phyloP scores from a whole-genome alignment of 73 alveolate genomes.

The Uronychia binucleata region DNA sequence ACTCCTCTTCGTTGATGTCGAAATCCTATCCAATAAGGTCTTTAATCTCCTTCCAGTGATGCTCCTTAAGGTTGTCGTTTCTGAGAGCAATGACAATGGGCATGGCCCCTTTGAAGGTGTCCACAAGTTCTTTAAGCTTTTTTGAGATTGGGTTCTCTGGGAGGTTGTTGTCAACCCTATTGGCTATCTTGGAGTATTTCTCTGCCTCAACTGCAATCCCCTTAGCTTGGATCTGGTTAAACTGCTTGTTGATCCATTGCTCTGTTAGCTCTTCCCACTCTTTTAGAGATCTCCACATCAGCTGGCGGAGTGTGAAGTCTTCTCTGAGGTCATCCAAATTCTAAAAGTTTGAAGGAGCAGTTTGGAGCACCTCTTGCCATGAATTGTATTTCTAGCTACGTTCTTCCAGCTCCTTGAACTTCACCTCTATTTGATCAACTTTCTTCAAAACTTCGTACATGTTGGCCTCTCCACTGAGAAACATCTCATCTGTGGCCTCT shows the following conservation, averaged over 20 bases:
- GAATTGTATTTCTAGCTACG: constrained; percentile 33
- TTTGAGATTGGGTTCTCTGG: constrained; percentile 71
- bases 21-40: constrained; percentile 75
- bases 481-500: constrained; percentile 38
- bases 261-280: constrained; percentile 67
- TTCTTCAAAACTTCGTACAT: constrained; percentile 38
- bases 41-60: constrained; percentile 82
- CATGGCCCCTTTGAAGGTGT: constrained; percentile 83
- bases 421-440: constrained; percentile 40
- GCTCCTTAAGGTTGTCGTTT: constrained; percentile 57
- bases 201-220: constrained; percentile 79
- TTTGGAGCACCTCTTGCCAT: constrained; percentile 72
- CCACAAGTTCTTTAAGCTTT: constrained; percentile 70
- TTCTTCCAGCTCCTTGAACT: constrained; percentile 44
- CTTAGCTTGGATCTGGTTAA: constrained; percentile 76
- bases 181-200: constrained; percentile 66
- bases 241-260: constrained; percentile 72
- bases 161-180: constrained; percentile 80
- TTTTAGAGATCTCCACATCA: constrained; percentile 80
- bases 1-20: constrained; percentile 69
- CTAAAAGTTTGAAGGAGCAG: constrained; percentile 59
- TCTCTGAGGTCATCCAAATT: constrained; percentile 76
- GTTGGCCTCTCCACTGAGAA: constrained; percentile 61
- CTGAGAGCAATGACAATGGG: constrained; percentile 87
- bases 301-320: constrained; percentile 60